Percentiles rank a stretch among this genome's conserved stretches.
phyloP scores from a whole-genome alignment of 1,284 basidiomycete genomes.

The Sutorius eximius region DNA sequence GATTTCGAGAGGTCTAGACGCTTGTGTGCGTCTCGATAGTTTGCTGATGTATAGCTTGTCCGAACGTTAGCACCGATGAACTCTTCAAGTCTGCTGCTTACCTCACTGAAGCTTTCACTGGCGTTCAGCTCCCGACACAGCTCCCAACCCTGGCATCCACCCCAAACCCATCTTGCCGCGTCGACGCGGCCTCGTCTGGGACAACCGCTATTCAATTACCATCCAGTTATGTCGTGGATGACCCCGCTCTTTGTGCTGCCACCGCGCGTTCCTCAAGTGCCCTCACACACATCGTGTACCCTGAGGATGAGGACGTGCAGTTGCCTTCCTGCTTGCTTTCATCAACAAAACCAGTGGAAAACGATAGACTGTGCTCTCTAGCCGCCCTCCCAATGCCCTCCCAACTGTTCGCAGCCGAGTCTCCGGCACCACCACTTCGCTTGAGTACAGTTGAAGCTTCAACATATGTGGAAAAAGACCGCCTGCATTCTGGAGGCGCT shows the following conservation, averaged over 20 bases:
- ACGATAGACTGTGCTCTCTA: background rate
- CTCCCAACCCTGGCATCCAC: constrained; percentile 27
- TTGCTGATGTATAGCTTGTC: constrained; percentile 10
- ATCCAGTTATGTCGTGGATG: constrained; percentile 1
- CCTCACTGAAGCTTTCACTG: constrained; percentile 58
- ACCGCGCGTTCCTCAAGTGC: constrained; percentile 23
- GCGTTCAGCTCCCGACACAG: constrained; percentile 33
- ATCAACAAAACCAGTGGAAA: background rate
- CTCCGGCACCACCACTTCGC: background rate
- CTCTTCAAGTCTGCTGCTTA: constrained; percentile 69
- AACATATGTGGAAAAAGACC: background rate
- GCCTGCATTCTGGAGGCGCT: background rate
- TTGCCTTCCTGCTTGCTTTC: background rate
- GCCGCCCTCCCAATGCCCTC: background rate
- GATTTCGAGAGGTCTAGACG: background rate
- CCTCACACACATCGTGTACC: constrained; percentile 20
- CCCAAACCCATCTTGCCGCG: constrained; percentile 26
- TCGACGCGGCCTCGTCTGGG: background rate
- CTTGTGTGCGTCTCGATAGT: background rate
- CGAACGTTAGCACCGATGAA: constrained; percentile 58
- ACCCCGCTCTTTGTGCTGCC: constrained; percentile 15
- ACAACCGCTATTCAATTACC: background rate
- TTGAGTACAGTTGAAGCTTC: background rate
- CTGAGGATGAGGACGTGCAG: constrained; percentile 4
- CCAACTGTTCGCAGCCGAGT: background rate